Conservation (phyloP, 2,329 filamentous ascomycete species). For the Aspergillus thermomutatus region DNA sequence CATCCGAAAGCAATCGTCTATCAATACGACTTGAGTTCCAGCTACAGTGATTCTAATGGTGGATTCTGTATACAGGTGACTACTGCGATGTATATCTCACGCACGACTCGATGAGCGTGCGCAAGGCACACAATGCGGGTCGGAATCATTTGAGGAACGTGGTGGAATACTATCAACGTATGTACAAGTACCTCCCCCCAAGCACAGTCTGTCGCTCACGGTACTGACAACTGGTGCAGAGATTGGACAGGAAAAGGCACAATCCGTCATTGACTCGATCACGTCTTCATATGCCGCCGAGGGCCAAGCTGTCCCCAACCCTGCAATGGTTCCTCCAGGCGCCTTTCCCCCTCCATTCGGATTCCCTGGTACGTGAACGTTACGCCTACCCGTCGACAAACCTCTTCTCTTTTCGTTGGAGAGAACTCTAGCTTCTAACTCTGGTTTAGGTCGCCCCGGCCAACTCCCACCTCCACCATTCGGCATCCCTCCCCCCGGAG, state of each 20-base stretch:
- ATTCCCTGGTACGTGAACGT: conserved; percentile 55
- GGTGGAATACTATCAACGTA: conserved; percentile 96
- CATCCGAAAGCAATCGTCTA: not conserved
- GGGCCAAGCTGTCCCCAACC: conserved; percentile 82
- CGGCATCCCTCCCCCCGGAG: conserved; percentile 46
- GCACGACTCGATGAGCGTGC: conserved; percentile 99
- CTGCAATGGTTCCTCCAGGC: conserved; percentile 65
- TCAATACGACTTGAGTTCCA: not conserved
- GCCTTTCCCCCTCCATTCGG: conserved; percentile 56
- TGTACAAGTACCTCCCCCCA: conserved; percentile 7
- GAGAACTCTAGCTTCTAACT: not conserved
- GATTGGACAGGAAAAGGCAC: conserved; percentile 97
- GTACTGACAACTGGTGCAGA: conserved; percentile 51
- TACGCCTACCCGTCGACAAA: not conserved
- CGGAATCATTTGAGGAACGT: conserved; percentile 97
- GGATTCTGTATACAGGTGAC: conserved; percentile 56
- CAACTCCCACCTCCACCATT: conserved; percentile 58
- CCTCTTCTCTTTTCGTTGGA: not conserved
- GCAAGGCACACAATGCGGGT: conserved; percentile 95
- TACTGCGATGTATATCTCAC: conserved; percentile 99
- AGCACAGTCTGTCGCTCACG: not conserved
- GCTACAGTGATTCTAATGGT: conserved; percentile 2
- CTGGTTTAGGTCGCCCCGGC: conserved; percentile 28
- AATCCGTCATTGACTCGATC: conserved; percentile 97
- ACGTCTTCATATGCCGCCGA: conserved; percentile 93